Evolutionary conservation across 2,329 filamentous ascomycete genomes (phyloP), one percentile per base, ranked within the genome.

Genomic region (Pseudogymnoascus sp.): DNA sequence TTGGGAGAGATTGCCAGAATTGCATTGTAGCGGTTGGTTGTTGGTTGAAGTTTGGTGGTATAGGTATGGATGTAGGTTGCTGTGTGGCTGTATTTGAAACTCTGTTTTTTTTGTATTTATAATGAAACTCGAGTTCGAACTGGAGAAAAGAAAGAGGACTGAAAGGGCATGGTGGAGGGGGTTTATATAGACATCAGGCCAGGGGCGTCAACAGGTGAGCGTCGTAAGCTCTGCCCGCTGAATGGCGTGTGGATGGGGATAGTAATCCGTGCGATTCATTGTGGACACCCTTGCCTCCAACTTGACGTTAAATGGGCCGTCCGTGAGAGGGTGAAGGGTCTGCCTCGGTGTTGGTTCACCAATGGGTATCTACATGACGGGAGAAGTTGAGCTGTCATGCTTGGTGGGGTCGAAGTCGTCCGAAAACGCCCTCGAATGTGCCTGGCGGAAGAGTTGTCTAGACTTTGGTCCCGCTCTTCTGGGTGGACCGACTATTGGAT

Each of bases 21-120:
- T 78, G 78, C 82, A 85, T 85, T 61, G 76, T 82, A 77, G 61
- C 43, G 35, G 41, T 14, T 63, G 38, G 33, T 58, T 37, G 33
- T 58, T 25, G 22, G 33, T 58, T 14, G n/a, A 20, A 14, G 7
- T 14, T 58, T 58, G 57, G 11, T 58, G 6, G 5, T 53, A 53
- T 53, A 53, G 47, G 28, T 53, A 15, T 53, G 28, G 28, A 33
- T 53, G 28, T 53, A 15, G 43, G 43, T 53, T 53, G 47, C 28
- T 33, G 28, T 53, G 47, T 53, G 47, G 28, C 28, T 53, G 47
- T 53, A 33, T 53, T 53, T 53, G 11, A 30, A 53, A 53, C 43
- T 53, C 14, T 53, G 7, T 6, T 3, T 41, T 53, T 53, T 53
- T 53, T 53, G 11, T 33, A 12, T 53, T 53, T 33, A 33, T 18